These are phyloP conservation scores for Usnea hakonensis DNA, from an alignment of 495 filamentous ascomycete species.

Conservation along the genomic window DNA sequence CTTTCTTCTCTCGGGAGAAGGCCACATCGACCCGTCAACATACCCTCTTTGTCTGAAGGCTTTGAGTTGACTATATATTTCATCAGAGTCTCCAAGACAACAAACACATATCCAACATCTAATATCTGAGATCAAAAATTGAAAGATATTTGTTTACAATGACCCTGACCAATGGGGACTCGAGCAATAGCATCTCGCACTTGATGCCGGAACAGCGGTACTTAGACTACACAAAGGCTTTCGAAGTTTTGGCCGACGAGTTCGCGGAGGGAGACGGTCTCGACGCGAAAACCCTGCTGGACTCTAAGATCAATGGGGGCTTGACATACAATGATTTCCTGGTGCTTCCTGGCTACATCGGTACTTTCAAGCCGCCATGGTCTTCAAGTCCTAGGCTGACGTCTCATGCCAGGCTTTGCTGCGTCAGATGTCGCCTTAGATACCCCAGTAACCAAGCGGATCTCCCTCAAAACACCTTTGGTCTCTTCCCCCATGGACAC, in stretches of 20 bases:
- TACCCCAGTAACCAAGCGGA: slow-evolving; percentile 85
- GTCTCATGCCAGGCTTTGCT: slow-evolving; percentile 58
- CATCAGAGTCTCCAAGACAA: background rate
- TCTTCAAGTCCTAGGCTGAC: slow-evolving; percentile 49
- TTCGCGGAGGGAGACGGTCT: slow-evolving; percentile 77
- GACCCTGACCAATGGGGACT: slow-evolving; percentile 62
- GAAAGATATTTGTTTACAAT: slow-evolving; percentile 34
- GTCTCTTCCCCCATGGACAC: slow-evolving; percentile 99
- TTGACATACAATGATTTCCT: slow-evolving; percentile 80
- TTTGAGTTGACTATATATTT: slow-evolving; percentile 32
- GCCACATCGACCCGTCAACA: slow-evolving; percentile 45
- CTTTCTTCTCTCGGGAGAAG: slow-evolving; percentile 48
- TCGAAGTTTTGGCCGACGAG: slow-evolving; percentile 65
- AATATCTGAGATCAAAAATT: background rate
- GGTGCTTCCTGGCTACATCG: slow-evolving; percentile 58
- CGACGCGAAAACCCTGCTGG: slow-evolving; percentile 69
- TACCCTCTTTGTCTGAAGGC: slow-evolving; percentile 30
- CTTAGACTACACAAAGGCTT: slow-evolving; percentile 56
- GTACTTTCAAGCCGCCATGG: slow-evolving; percentile 52
- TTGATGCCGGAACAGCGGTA: slow-evolving; percentile 40
- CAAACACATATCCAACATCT: too few relatives aligned
- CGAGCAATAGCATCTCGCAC: slow-evolving; percentile 27
- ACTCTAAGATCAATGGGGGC: slow-evolving; percentile 80
- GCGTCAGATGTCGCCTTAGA: slow-evolving; percentile 85
- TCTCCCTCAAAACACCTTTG: slow-evolving; percentile 87